Evolutionary conservation across 257 asterid genomes (phyloP), one percentile per base, ranked within the genome.

Genomic region (Solanum dulcamara): DNA sequence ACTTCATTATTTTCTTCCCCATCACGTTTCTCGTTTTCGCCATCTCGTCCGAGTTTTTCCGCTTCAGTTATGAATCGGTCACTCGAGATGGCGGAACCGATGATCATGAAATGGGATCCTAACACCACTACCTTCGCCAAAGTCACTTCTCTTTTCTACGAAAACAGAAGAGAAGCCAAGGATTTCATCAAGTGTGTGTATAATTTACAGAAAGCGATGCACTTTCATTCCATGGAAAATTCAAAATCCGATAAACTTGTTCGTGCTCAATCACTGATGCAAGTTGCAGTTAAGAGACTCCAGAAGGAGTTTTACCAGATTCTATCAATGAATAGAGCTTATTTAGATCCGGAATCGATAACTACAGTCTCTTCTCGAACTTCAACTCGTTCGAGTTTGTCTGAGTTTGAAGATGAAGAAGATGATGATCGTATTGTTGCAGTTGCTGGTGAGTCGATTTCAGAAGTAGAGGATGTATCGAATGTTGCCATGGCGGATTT

Each of bases 231-330:
- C 8, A 82, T 53, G 4, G 98, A 93, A 84, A 89, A 87, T n/a
- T 81, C 98, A 6, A 85, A 80, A 87, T 91, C 98, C 0, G 95
- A 91, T 0, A 94, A 93, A 17, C 68, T 94, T 24, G 84, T 81
- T 17, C 93, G 91, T 2, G 97, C 98, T 0, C 97, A 96, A 30
- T 90, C 83, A 80, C 88, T 96, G 48, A 96, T 94, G 99, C 93
- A 93, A 74, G 88, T 87, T 40, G 98, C 99, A 0, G 88, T 93
- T 94, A 93, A 91, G 87, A 86, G 98, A 37, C 91, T 96, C 4
- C 94, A 94, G 87, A 94, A 94, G 86, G 99, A 96, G 89, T 94
- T 96, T 75, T 92, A 93, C 90, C 99, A 93, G 89, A 93, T 94
- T 15, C 89, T 96, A 38, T 93, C 97, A 2, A 92, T 87, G 90